A percentile compares a stretch with the other conserved stretches of the same genome.
These are phyloP conservation scores for Crepidotus sp. DNA, from an alignment of 1,284 basidiomycete species.

Conservation along the genomic window DNA sequence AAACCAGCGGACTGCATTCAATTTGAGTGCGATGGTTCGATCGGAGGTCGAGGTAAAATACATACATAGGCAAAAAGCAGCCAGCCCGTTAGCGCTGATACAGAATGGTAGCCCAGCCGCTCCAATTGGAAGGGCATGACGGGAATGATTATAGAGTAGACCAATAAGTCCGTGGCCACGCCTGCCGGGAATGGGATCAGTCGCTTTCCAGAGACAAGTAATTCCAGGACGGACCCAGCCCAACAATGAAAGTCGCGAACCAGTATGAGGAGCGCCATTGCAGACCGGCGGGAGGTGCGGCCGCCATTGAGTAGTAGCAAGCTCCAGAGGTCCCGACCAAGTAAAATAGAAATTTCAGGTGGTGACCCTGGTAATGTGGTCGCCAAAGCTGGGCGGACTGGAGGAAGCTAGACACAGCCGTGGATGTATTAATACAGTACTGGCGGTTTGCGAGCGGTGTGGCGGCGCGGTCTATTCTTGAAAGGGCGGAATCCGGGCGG, in stretches of 20 bases:
- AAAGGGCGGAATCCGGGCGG: no score
- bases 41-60: not conserved
- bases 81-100: slow-evolving; percentile 30
- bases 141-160: slow-evolving; percentile 66
- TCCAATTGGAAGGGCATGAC: slow-evolving; percentile 70
- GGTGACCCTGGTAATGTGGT: no score
- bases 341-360: no score
- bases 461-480: no score
- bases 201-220: not conserved
- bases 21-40: not conserved
- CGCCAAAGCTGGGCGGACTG: no score
- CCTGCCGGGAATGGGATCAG: slow-evolving; percentile 30
- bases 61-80: slow-evolving; percentile 17
- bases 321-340: no score
- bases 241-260: slow-evolving; percentile 39
- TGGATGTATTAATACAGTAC: no score
- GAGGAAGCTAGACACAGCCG: no score
- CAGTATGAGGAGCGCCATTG: slow-evolving; percentile 47
- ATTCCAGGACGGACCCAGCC: slow-evolving; percentile 25
- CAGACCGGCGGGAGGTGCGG: slow-evolving; percentile 29
- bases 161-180: slow-evolving; percentile 52
- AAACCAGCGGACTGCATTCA: not conserved
- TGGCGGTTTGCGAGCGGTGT: no score
- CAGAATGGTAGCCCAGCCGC: slow-evolving; percentile 36
- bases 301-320: not conserved